These are phyloP conservation scores for Fragaria iinumae DNA, from an alignment of 306 rosid species.

Conservation along the genomic window DNA sequence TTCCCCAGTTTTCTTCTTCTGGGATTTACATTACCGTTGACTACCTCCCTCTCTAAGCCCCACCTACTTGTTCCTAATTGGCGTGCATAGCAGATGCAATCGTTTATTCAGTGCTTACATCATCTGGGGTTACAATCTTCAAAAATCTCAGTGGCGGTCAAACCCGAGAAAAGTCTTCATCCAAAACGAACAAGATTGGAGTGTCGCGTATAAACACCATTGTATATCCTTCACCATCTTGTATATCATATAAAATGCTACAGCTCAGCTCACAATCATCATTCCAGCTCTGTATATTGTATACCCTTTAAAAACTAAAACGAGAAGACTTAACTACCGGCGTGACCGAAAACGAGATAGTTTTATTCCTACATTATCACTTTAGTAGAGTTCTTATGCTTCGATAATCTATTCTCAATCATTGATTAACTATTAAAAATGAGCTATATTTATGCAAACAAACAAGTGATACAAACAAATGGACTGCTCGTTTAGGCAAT, in stretches of 20 bases:
- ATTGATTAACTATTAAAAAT: neutral
- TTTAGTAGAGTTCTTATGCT: neutral
- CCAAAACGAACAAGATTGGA: slow-evolving; percentile 27
- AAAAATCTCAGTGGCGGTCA: slow-evolving; percentile 25
- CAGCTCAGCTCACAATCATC: slow-evolving; percentile 22
- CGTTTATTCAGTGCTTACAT: slow-evolving; percentile 32
- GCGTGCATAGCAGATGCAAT: slow-evolving; percentile 31
- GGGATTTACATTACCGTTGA: slow-evolving; percentile 48
- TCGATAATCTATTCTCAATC: neutral
- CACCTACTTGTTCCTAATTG: slow-evolving; percentile 38
- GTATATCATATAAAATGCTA: neutral
- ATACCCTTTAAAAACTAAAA: neutral
- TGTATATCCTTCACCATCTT: neutral
- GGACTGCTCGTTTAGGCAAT: slow-evolving; percentile 10
- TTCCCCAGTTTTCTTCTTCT: slow-evolving; percentile 13
- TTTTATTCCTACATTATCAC: slow-evolving; percentile 17
- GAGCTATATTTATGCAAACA: neutral
- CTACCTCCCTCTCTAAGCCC: slow-evolving; percentile 31
- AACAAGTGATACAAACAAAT: neutral
- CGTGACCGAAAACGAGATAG: slow-evolving; percentile 21
- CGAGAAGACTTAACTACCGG: slow-evolving; percentile 25
- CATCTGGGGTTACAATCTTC: slow-evolving; percentile 25
- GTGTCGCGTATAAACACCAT: slow-evolving; percentile 7
- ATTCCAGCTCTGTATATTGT: slow-evolving; percentile 20
- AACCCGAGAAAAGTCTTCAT: slow-evolving; percentile 10